Evolutionary conservation across 2,329 filamentous ascomycete genomes (phyloP).

Genomic region (Arachnopeziza araneosa): DNA sequence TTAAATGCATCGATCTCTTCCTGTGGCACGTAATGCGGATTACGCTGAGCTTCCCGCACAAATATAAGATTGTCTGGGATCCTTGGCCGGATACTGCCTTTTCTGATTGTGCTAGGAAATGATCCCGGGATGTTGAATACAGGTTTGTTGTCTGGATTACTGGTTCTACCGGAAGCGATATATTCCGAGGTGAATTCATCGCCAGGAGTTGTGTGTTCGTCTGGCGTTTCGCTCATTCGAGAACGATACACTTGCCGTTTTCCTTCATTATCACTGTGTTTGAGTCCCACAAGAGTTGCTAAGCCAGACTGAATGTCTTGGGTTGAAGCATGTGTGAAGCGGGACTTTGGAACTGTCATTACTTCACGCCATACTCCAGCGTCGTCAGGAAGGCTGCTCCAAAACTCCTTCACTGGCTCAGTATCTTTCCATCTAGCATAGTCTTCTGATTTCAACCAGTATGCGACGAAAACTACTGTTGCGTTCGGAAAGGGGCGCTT

Average conservation of each 20-base stretch:
- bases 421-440: not conserved
- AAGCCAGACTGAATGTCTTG: constrained; percentile 14
- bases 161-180: constrained; percentile 4
- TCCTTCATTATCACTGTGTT: constrained; percentile 13
- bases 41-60: constrained; percentile 15
- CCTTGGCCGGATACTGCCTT: constrained; percentile 10
- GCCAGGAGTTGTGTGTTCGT: constrained; percentile 12
- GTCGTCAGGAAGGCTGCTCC: constrained; percentile 13
- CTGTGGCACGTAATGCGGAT: constrained; percentile 5
- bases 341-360: constrained; percentile 17
- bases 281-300: constrained; percentile 7
- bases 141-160: not conserved
- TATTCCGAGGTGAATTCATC: constrained; percentile 15
- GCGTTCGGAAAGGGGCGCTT: constrained; percentile 2
- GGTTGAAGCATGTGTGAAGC: constrained; percentile 14
- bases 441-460: not conserved
- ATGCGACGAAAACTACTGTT: constrained; percentile 3
- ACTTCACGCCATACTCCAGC: constrained; percentile 19
- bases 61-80: constrained; percentile 17
- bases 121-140: constrained; percentile 1
- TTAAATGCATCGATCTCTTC: constrained; percentile 15
- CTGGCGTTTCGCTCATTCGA: constrained; percentile 11
- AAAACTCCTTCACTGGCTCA: constrained; percentile 9
- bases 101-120: not conserved
- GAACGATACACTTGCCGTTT: constrained; percentile 20